Evolutionary conservation across 2,329 filamentous ascomycete species (phyloP).

Genomic region (Fusarium subtropicale): DNA sequence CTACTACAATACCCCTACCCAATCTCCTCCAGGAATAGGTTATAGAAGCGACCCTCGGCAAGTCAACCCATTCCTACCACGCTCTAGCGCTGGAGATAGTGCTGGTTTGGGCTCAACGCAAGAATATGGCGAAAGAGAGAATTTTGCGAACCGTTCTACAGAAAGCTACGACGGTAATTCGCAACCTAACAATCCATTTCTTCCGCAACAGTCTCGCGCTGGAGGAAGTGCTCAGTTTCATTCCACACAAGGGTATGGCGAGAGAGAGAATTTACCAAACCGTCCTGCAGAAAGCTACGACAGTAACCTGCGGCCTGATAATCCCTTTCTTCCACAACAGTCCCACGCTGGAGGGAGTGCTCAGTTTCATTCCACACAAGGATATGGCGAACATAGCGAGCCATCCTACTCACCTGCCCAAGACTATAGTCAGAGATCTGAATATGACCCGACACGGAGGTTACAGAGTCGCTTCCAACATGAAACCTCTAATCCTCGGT

Average conservation of each 20-base stretch:
- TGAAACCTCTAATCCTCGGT: background rate
- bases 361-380: background rate
- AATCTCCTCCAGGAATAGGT: background rate
- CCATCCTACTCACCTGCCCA: background rate
- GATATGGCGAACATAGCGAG: no score
- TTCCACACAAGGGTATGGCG: background rate
- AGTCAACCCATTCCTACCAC: background rate
- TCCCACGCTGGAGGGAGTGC: background rate
- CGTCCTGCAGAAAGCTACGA: background rate
- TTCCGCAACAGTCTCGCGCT: background rate
- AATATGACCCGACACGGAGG: background rate
- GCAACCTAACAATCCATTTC: background rate
- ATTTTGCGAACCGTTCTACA: fast-evolving
- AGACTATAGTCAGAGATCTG: background rate
- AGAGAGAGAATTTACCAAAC: no score
- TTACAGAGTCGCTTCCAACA: background rate
- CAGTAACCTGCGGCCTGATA: background rate
- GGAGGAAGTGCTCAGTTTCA: background rate
- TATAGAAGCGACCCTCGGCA: background rate
- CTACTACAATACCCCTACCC: no score
- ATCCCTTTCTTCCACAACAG: background rate
- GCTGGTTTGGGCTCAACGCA: background rate
- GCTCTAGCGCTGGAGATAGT: background rate
- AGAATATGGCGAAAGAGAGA: background rate
- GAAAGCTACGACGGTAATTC: background rate